phyloP scores from a whole-genome alignment of 164 flowering plant genomes.

The Vitis rotundifolia region DNA sequence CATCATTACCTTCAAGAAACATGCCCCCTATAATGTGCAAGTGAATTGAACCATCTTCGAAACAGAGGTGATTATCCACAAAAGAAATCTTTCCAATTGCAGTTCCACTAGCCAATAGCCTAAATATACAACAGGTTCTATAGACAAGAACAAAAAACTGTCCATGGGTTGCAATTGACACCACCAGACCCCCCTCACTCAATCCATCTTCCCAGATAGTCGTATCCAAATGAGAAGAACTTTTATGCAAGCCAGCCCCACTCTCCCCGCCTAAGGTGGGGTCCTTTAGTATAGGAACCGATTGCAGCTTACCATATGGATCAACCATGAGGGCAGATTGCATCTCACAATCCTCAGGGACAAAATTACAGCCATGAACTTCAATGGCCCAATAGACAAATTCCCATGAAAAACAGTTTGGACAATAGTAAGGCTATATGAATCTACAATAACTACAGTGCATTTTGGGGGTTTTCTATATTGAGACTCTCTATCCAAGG shows the following conservation, averaged over 20 bases:
- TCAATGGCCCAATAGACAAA: constrained; percentile 63
- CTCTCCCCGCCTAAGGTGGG: constrained; percentile 35
- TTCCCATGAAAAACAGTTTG: constrained; percentile 80
- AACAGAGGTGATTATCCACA: constrained; percentile 34
- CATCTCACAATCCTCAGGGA: constrained; percentile 40
- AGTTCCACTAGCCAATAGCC: constrained; percentile 36
- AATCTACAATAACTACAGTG: constrained; percentile 75
- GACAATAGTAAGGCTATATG: constrained; percentile 68
- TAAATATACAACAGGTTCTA: constrained; percentile 59
- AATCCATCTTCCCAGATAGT: constrained; percentile 31
- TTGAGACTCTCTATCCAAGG: constrained; percentile 36
- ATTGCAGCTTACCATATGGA: constrained; percentile 55
- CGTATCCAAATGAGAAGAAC: constrained; percentile 26
- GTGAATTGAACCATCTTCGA: constrained; percentile 25
- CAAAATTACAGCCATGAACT: constrained; percentile 60
- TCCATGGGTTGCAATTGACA: constrained; percentile 51
- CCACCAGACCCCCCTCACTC: constrained; percentile 32
- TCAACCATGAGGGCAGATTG: constrained; percentile 55
- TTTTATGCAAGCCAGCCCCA: constrained; percentile 29
- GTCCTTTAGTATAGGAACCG: constrained; percentile 48
- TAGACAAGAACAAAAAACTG: constrained; percentile 59
- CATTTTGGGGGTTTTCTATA: constrained; percentile 48
- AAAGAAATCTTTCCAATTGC: constrained; percentile 64
- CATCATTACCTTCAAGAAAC: constrained; percentile 45
- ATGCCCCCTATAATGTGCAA: constrained; percentile 53